phyloP scores from a whole-genome alignment of 1,284 basidiomycete genomes.

The Tremellales sp. region DNA sequence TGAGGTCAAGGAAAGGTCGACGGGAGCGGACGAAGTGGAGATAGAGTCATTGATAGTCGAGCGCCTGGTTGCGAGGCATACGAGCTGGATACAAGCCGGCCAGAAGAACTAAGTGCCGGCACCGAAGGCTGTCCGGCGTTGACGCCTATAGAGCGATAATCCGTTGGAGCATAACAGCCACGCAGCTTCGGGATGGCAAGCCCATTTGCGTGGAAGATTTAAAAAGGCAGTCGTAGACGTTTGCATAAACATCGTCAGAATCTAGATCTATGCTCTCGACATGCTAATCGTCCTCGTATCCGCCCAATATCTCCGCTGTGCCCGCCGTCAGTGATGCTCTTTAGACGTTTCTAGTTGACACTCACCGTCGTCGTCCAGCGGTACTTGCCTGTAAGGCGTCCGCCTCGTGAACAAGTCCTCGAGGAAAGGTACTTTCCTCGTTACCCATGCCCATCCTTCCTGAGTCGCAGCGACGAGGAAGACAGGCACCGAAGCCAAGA shows the following conservation, averaged over 20 bases:
- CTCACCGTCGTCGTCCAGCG: slow-evolving; percentile 85
- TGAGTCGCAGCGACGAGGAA: slow-evolving; percentile 72
- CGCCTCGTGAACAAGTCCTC: slow-evolving; percentile 49
- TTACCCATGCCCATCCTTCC: slow-evolving; percentile 57
- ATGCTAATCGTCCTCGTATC: slow-evolving; percentile 32
- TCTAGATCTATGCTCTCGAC: background rate
- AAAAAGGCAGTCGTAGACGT: too few relatives aligned
- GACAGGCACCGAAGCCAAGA: slow-evolving; percentile 78
- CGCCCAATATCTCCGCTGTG: slow-evolving; percentile 32
- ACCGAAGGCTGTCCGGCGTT: too few relatives aligned
- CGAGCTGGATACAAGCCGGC: slow-evolving; percentile 57
- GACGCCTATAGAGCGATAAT: too few relatives aligned
- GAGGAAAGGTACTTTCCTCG: slow-evolving; percentile 50
- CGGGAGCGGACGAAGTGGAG: slow-evolving; percentile 48
- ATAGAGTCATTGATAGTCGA: slow-evolving; percentile 88
- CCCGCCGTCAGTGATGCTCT: too few relatives aligned
- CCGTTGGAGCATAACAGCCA: too few relatives aligned
- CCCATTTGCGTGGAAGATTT: too few relatives aligned
- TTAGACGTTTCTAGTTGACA: too few relatives aligned
- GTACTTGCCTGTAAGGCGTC: slow-evolving; percentile 72
- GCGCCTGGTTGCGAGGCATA: slow-evolving; percentile 70
- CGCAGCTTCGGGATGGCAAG: too few relatives aligned
- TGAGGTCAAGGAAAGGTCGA: slow-evolving; percentile 38
- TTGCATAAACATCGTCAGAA: background rate
- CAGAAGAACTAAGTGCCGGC: background rate